Evolutionary conservation across 176 grass and related monocot genomes (phyloP).

Genomic region (Lolium rigidum): DNA sequence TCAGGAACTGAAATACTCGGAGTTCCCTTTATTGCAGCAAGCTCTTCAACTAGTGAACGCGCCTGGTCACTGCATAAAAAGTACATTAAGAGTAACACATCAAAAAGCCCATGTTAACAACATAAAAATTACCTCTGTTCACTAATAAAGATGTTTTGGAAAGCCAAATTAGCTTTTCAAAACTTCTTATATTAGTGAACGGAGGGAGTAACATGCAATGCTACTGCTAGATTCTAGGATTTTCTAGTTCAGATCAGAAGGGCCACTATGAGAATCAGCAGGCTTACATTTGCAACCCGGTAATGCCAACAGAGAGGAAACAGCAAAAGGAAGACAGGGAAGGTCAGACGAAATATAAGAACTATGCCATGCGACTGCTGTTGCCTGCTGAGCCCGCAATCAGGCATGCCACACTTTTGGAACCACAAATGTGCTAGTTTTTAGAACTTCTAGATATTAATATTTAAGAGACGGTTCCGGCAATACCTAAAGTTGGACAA

Average conservation of each 20-base stretch:
- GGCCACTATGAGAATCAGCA: background rate
- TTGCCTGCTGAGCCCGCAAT: background rate
- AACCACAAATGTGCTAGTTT: slow-evolving; percentile 1
- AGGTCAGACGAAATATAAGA: slow-evolving; percentile 9
- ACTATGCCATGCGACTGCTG: background rate
- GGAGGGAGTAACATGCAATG: background rate
- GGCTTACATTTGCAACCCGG: background rate
- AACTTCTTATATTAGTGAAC: no score
- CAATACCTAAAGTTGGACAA: slow-evolving; percentile 17
- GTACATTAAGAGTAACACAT: slow-evolving; percentile 9
- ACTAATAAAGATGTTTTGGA: no score
- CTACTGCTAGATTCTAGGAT: slow-evolving; percentile 10
- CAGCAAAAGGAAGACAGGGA: background rate
- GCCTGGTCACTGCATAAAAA: slow-evolving; percentile 57
- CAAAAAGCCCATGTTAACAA: background rate
- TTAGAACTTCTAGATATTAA: background rate
- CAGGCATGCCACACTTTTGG: background rate
- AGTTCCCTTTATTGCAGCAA: slow-evolving; percentile 55
- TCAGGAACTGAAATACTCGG: slow-evolving; percentile 46
- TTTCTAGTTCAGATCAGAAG: background rate
- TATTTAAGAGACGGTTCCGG: background rate
- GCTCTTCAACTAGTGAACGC: slow-evolving; percentile 56
- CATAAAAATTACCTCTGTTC: background rate
- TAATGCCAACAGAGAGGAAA: slow-evolving; percentile 25
- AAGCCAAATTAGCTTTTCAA: no score